Conservation (phyloP, 768 basidiomycete species). For the Hygrophorus pudorinus region DNA sequence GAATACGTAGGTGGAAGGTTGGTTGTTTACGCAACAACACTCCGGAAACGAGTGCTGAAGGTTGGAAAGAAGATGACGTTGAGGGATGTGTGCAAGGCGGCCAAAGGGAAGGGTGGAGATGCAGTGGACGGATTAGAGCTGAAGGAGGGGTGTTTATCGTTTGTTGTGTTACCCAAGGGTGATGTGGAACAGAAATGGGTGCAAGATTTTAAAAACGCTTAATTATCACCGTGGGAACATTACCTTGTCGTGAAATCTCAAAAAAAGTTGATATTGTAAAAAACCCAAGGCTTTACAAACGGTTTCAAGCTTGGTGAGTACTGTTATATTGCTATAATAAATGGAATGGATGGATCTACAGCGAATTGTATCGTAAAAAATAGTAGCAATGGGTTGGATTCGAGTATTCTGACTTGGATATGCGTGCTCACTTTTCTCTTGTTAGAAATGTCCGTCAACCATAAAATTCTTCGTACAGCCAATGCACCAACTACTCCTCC, state of each 20-base stretch:
- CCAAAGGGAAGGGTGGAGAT: slow-evolving; percentile 49
- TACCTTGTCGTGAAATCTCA: too few species aligned
- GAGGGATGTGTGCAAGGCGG: slow-evolving; percentile 58
- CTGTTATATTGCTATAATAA: too few species aligned
- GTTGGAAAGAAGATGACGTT: slow-evolving; percentile 88
- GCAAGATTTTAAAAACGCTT: slow-evolving; percentile 59
- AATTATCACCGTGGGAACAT: too few species aligned
- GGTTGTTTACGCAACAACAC: slow-evolving; percentile 78
- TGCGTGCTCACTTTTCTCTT: slow-evolving; percentile 2
- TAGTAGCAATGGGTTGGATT: too few species aligned
- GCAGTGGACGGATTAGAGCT: slow-evolving; percentile 73
- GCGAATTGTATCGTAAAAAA: too few species aligned
- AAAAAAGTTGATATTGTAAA: too few species aligned
- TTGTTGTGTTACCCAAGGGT: slow-evolving; percentile 72
- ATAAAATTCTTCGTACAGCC: slow-evolving; percentile 92
- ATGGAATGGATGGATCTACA: too few species aligned
- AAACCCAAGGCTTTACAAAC: too few species aligned
- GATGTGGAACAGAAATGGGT: slow-evolving; percentile 77
- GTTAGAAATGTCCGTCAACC: slow-evolving; percentile 31
- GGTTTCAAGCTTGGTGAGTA: too few species aligned
- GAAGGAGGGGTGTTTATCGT: slow-evolving; percentile 71
- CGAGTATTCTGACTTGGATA: slow-evolving; percentile 16
- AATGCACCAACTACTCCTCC: slow-evolving; percentile 87
- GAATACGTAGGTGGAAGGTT: slow-evolving; percentile 60
- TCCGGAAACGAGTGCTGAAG: slow-evolving; percentile 69